Percentiles rank a stretch among this genome's conserved stretches.
Evolutionary conservation across 2,329 filamentous ascomycete species (phyloP).

Genomic region (Pyrenochaeta sp.): DNA sequence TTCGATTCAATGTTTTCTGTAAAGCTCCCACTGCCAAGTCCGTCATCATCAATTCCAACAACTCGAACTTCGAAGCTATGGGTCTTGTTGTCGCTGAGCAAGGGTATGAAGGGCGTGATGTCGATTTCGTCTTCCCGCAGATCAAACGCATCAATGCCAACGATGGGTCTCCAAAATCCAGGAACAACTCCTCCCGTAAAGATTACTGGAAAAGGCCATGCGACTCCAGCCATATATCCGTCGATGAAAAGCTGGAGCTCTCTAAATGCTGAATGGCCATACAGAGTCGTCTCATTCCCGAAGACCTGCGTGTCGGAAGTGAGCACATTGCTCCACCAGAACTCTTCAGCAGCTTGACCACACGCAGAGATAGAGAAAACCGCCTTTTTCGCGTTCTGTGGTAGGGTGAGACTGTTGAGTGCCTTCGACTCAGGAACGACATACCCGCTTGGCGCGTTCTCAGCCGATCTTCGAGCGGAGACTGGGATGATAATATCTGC

Average conservation of each 20-base stretch:
- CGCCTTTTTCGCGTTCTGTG: slow-evolving; percentile 72
- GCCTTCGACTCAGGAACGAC: slow-evolving; percentile 70
- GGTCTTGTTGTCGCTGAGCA: slow-evolving; percentile 69
- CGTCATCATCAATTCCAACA: slow-evolving; percentile 68
- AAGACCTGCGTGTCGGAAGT: slow-evolving; percentile 69
- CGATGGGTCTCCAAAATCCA: slow-evolving; percentile 78
- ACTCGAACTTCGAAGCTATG: slow-evolving; percentile 76
- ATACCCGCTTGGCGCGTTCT: slow-evolving; percentile 71
- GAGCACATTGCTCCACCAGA: slow-evolving; percentile 84
- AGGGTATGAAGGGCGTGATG: slow-evolving; percentile 76
- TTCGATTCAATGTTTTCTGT: slow-evolving; percentile 67
- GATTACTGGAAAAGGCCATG: slow-evolving; percentile 83
- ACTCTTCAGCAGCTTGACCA: slow-evolving; percentile 79
- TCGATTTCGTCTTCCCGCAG: slow-evolving; percentile 83
- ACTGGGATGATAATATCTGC: slow-evolving; percentile 74
- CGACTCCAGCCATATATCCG: slow-evolving; percentile 73
- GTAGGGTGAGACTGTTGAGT: slow-evolving; percentile 67
- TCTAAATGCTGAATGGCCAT: slow-evolving; percentile 76
- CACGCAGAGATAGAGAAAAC: slow-evolving; percentile 80
- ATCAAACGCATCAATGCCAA: slow-evolving; percentile 81
- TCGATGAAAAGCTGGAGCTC: slow-evolving; percentile 82
- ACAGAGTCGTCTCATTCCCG: slow-evolving; percentile 63
- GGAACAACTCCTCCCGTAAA: slow-evolving; percentile 84
- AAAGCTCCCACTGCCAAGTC: slow-evolving; percentile 57
- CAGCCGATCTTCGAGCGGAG: slow-evolving; percentile 62